Conservation (phyloP, 2,329 filamentous ascomycete genomes). For the Cladosporium sp. region DNA sequence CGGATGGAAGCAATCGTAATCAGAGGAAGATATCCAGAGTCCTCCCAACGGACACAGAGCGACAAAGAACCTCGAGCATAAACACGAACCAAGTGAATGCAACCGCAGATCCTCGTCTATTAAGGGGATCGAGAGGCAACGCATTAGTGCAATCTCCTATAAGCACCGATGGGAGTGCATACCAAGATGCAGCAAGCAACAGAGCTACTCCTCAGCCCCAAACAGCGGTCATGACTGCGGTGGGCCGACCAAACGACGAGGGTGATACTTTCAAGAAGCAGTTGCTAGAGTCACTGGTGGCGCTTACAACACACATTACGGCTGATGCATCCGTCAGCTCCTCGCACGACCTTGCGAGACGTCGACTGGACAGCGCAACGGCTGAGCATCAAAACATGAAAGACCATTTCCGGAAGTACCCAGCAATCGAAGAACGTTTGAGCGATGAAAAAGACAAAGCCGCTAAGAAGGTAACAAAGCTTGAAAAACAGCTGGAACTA, state of each 20-base stretch:
- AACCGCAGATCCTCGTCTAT: conserved; percentile 5
- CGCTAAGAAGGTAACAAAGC: not conserved
- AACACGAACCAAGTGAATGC: not conserved
- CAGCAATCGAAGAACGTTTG: not conserved
- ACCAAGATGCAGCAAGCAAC: conserved; percentile 17
- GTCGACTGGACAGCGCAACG: not conserved
- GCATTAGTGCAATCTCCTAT: not conserved
- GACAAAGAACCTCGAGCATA: not conserved
- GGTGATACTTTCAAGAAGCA: not conserved
- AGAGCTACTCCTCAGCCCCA: not conserved
- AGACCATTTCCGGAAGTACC: not conserved
- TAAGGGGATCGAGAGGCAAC: not conserved
- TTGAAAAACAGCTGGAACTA: not conserved
- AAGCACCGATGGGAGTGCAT: conserved; percentile 6
- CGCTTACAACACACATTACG: not conserved
- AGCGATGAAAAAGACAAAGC: not conserved
- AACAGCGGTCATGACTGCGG: not conserved
- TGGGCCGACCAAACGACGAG: not conserved
- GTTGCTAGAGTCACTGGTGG: not conserved
- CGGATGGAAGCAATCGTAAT: not conserved
- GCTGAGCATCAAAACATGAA: not conserved
- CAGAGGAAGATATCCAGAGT: not conserved
- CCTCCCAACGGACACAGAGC: not conserved
- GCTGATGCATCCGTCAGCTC: not conserved
- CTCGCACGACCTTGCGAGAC: not conserved